Base-by-base conservation (phyloP, 2,329 filamentous ascomycete species). In the Curvularia verruculosa region DNA sequence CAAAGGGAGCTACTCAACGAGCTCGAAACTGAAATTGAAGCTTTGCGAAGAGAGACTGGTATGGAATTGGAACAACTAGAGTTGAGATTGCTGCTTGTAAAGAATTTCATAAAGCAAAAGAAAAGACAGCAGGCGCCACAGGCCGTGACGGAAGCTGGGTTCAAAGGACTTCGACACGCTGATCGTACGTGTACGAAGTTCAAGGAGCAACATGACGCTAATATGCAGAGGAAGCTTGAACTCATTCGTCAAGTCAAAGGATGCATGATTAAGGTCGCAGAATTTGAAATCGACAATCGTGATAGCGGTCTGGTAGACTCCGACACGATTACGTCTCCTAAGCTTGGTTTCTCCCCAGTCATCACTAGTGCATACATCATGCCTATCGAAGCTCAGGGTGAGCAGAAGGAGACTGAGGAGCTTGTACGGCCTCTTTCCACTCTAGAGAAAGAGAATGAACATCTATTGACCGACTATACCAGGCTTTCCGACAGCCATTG, bases 131-230 rank as follows among this genome's bases (percentile, higher is more conserved):
- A 34, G 8, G 28, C 9, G 7, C 9, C 28, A 12, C 53, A 50
- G 18, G 37, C n/a, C 2, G 53, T 48, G 1, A 44, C 49, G 3
- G 53, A 59, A 23, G 44, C 46, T 19, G 50, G 55, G 39, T 18
- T 29, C 3, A 39, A 52, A 18, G 55, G 31, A 10, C 18, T 52
- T 4, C 43, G 18, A 7, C 51, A 54, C 9, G 12, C 58, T 23
- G 36, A 21, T 8, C 34, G 23, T 9, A 37, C 36, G n/a, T 52
- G 49, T 24, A 18, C 26, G 18, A 15, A 37, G 10, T n/a, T 52
- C 7, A 9, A n/a, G 9, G 18, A 43, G 29, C 19, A 49, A 0
- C 19, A 49, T 21, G 48, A n/a, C 4, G 37, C 3, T 15, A n/a
- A 50, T 26, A 5, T 28, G 5, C 15, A 50, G 12, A n/a, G 13